Conservation (phyloP, 345 rosid species). For the Ceriops zippeliana region DNA sequence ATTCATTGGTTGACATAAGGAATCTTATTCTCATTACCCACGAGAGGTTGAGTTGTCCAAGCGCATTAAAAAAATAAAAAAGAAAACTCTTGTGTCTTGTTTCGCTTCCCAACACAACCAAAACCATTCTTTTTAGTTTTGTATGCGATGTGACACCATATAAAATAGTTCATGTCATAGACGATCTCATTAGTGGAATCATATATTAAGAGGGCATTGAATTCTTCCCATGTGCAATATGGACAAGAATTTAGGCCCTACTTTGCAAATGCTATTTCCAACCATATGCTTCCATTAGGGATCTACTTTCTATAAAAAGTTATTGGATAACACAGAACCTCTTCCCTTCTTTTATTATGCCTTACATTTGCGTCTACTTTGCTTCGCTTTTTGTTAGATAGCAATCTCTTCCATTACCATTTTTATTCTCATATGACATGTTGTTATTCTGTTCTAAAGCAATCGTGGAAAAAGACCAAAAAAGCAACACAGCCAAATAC, state of each 20-base stretch:
- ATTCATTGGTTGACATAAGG: conserved; percentile 33
- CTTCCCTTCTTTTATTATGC: conserved; percentile 10
- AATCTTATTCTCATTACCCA: conserved; percentile 36
- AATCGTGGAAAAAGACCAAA: conserved; percentile 1
- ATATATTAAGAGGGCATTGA: conserved; percentile 23
- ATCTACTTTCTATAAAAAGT: conserved; percentile 21
- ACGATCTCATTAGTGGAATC: conserved; percentile 1
- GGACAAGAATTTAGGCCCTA: too few relatives aligned
- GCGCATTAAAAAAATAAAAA: conserved; percentile 6
- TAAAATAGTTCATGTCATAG: neutral
- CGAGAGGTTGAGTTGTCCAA: conserved; percentile 23
- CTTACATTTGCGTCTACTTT: conserved; percentile 13
- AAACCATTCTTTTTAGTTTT: conserved; percentile 15
- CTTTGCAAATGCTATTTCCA: neutral
- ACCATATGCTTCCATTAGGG: neutral
- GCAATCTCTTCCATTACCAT: neutral
- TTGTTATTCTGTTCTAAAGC: neutral
- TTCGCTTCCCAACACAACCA: conserved; percentile 29
- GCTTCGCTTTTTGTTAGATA: neutral
- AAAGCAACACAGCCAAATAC: neutral
- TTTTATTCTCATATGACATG: conserved; percentile 4
- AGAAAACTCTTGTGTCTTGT: conserved; percentile 8
- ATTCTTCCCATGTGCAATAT: too few relatives aligned
- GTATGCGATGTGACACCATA: neutral
- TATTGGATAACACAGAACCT: conserved; percentile 17